A percentile compares a stretch with the other conserved stretches of the same genome.
These are phyloP conservation scores for Dendrobium nobile DNA, from an alignment of 106 monocot genomes.

Conservation along the genomic window DNA sequence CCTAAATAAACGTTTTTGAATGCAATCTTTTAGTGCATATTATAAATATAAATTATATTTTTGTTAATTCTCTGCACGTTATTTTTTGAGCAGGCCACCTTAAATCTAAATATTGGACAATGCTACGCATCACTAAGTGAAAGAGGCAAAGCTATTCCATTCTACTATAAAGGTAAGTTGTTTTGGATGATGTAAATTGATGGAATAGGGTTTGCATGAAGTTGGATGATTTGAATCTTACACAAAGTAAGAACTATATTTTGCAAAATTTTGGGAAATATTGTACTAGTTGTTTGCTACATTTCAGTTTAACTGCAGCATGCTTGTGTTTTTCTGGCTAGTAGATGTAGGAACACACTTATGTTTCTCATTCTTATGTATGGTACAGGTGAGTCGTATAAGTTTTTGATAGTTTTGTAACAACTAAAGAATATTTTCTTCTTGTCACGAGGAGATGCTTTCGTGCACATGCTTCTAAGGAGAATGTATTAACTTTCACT, in stretches of 20 bases:
- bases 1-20: neutral
- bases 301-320: neutral
- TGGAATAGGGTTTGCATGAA: neutral
- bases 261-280: neutral
- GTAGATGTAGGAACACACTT: neutral
- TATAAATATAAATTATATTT: neutral
- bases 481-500: neutral
- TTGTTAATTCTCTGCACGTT: neutral
- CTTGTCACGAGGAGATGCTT: neutral
- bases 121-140: conserved; percentile 60
- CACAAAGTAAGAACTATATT: neutral
- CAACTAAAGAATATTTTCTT: neutral
- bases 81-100: conserved; percentile 37
- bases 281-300: neutral
- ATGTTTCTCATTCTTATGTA: neutral
- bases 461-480: neutral
- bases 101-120: conserved; percentile 72
- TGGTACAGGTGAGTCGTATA: neutral
- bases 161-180: conserved; percentile 67
- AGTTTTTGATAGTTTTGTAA: neutral
- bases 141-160: conserved; percentile 60
- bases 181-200: neutral
- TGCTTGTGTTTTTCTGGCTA: neutral
- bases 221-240: neutral
- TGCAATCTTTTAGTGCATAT: neutral